phyloP scores from a whole-genome alignment of 1,139 yeast genomes.

The Kodamaea alishanica region DNA sequence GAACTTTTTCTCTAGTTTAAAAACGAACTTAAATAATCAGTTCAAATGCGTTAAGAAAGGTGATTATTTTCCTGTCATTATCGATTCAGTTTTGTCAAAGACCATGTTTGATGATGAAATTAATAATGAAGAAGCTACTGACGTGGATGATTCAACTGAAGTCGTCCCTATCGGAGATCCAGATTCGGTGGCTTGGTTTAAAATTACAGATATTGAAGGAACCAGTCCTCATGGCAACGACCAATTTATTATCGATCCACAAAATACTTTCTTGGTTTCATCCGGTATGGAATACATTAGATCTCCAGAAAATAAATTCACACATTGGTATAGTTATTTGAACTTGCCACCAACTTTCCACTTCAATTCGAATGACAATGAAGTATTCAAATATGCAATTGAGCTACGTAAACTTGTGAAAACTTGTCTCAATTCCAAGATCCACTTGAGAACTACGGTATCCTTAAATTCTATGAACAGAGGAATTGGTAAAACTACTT shows the following conservation, averaged over 20 bases:
- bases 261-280: conserved; percentile 63
- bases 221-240: conserved; percentile 21
- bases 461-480: conserved; percentile 66
- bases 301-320: conserved; percentile 32
- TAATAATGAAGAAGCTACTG: conserved; percentile 25
- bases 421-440: conserved; percentile 38
- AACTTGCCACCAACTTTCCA: conserved; percentile 39
- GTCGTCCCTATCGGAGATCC: conserved; percentile 59
- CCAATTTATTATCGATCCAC: conserved; percentile 63
- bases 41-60: conserved; percentile 56
- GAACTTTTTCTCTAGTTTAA: conserved; percentile 59
- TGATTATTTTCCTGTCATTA: conserved; percentile 72
- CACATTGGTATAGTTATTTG: conserved; percentile 45
- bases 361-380: conserved; percentile 18
- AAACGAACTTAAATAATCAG: conserved; percentile 56
- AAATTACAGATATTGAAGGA: conserved; percentile 45
- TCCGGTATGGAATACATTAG: conserved; percentile 51
- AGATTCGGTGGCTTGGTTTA: conserved; percentile 85
- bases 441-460: conserved; percentile 56
- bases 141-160: conserved; percentile 24
- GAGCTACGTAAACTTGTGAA: conserved; percentile 50
- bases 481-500: conserved; percentile 74
- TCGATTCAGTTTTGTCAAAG: conserved; percentile 68
- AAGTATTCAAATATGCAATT: conserved; percentile 47
- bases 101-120: conserved; percentile 47